These are phyloP conservation scores for Penicillium coffeae DNA, from an alignment of 495 filamentous ascomycete species.

Conservation along the genomic window DNA sequence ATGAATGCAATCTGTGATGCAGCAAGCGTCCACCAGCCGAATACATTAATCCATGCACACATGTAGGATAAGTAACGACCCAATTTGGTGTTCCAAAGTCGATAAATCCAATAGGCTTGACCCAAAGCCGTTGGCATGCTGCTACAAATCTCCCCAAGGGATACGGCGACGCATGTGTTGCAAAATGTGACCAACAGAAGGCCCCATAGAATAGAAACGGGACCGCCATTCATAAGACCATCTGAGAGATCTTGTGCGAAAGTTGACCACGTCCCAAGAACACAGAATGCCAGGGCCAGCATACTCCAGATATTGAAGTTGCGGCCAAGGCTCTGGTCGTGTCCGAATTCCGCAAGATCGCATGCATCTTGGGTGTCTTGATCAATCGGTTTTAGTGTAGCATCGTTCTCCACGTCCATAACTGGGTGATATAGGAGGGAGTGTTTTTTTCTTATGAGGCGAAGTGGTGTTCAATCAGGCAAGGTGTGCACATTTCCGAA, in stretches of 20 bases:
- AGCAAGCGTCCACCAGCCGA: conserved; percentile 47
- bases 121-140: conserved; percentile 46
- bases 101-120: conserved; percentile 43
- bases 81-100: conserved; percentile 31
- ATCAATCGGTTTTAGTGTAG: conserved; percentile 29
- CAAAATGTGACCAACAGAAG: conserved; percentile 38
- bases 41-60: conserved; percentile 48
- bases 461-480: background rate
- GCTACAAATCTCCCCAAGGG: conserved; percentile 43
- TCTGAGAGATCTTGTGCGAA: conserved; percentile 43
- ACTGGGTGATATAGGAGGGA: background rate
- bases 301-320: conserved; percentile 49
- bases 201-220: conserved; percentile 47
- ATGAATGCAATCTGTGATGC: conserved; percentile 46
- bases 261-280: conserved; percentile 45
- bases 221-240: conserved; percentile 41
- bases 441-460: background rate
- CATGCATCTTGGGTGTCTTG: conserved; percentile 41
- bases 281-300: conserved; percentile 42
- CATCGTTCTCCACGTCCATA: conserved; percentile 34
- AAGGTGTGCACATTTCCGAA: conserved; percentile 14
- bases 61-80: conserved; percentile 43
- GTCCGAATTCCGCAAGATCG: conserved; percentile 48
- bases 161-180: conserved; percentile 43
- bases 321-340: conserved; percentile 44